These are phyloP conservation scores for Aspergillus novofumigatus DNA, from an alignment of 2,329 filamentous ascomycete genomes.

Conservation along the genomic window DNA sequence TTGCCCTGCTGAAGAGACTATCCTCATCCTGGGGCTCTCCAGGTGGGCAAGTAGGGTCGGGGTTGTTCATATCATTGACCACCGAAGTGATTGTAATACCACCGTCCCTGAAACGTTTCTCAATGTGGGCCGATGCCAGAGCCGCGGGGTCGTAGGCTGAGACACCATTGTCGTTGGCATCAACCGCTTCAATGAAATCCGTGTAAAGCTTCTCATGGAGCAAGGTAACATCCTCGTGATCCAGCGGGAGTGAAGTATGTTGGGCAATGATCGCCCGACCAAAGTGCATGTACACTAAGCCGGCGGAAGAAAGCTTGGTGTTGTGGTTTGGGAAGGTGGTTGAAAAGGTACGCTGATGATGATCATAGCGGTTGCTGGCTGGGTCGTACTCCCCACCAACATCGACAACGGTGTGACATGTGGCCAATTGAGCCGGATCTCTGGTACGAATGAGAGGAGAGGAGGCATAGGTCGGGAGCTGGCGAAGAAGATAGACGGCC, in stretches of 20 bases:
- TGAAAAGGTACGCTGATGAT: constrained; percentile 90
- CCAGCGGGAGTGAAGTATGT: constrained; percentile 56
- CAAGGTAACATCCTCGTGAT: constrained; percentile 64
- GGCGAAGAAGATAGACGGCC: constrained; percentile 90
- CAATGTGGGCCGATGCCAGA: constrained; percentile 64
- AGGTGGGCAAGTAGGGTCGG: constrained; percentile 47
- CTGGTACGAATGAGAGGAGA: constrained; percentile 80
- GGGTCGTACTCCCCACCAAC: constrained; percentile 94
- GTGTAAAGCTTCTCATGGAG: constrained; percentile 88
- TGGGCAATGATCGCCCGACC: constrained; percentile 76
- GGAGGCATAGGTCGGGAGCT: constrained; percentile 73
- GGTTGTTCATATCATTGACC: constrained; percentile 73
- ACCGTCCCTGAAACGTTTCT: constrained; percentile 78
- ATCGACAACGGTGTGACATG: constrained; percentile 93
- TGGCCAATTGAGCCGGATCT: constrained; percentile 70
- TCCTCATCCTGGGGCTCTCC: constrained; percentile 72
- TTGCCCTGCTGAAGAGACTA: constrained; percentile 71
- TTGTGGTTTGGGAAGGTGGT: constrained; percentile 76
- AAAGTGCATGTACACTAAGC: constrained; percentile 94
- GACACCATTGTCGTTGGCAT: constrained; percentile 97
- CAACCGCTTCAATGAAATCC: constrained; percentile 90
- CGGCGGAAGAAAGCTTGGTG: constrained; percentile 91
- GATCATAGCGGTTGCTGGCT: constrained; percentile 75
- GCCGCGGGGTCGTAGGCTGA: constrained; percentile 70
- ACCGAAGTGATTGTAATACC: constrained; percentile 81